Conservation (phyloP, 352 stramenopile species). For the Pythium rhizo-oryzae region DNA sequence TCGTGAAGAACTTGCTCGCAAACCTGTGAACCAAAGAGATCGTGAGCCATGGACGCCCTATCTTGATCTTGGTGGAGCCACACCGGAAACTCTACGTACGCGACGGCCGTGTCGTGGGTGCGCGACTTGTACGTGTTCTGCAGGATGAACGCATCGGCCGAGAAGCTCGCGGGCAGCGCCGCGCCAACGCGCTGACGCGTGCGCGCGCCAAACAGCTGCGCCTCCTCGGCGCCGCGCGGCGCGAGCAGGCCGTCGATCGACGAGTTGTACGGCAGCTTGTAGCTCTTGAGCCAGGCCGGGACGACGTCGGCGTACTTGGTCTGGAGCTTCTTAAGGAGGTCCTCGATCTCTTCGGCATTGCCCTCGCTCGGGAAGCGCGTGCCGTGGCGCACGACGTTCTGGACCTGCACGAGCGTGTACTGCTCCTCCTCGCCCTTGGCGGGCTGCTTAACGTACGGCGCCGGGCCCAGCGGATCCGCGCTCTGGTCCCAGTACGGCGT, state of each 20-base stretch:
- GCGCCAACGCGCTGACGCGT: constrained; percentile 12
- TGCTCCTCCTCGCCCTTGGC: constrained; percentile 7
- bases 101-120: constrained; percentile 60
- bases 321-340: constrained; percentile 45
- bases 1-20: constrained; percentile 52
- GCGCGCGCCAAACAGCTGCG: constrained; percentile 13
- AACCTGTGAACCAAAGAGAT: constrained; percentile 17
- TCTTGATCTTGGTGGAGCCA: no score
- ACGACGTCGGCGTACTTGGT: constrained; percentile 34
- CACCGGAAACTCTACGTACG: no score
- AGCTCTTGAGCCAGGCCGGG: constrained; percentile 63
- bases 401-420: constrained; percentile 32
- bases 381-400: constrained; percentile 31
- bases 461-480: constrained; percentile 2
- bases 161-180: constrained; percentile 35
- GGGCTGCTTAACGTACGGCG: not conserved
- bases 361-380: constrained; percentile 50
- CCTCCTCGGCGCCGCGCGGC: constrained; percentile 27
- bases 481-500: constrained; percentile 33
- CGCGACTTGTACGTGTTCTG: constrained; percentile 59
- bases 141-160: constrained; percentile 45
- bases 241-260: constrained; percentile 51
- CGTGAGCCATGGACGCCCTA: constrained; percentile 22
- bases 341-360: constrained; percentile 56
- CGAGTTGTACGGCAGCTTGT: constrained; percentile 68